Evolutionary conservation across 2,329 filamentous ascomycete species (phyloP).

Genomic region (Diaporthe nobilis): DNA sequence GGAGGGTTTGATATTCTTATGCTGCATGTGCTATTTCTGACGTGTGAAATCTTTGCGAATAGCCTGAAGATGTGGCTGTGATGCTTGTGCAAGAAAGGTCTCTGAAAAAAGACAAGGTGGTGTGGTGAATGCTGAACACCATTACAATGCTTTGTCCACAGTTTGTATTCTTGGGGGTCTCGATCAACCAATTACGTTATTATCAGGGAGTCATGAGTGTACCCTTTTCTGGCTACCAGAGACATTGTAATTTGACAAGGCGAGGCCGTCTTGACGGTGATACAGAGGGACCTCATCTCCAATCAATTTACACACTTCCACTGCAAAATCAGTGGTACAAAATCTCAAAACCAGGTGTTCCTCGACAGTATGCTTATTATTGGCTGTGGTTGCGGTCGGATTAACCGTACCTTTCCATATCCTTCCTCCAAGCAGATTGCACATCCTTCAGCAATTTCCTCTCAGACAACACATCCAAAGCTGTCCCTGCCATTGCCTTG

Average conservation of each 20-base stretch:
- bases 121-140: too few species aligned
- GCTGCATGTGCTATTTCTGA: not conserved
- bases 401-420: slow-evolving; percentile 43
- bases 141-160: accelerated
- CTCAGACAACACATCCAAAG: slow-evolving; percentile 60
- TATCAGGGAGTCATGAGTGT: too few species aligned
- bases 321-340: not conserved
- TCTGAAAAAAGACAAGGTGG: too few species aligned
- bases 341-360: not conserved
- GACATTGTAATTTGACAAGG: too few species aligned
- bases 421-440: slow-evolving; percentile 56
- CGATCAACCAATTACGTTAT: too few species aligned
- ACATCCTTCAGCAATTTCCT: slow-evolving; percentile 58
- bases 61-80: too few species aligned
- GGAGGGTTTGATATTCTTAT: not conserved
- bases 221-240: too few species aligned
- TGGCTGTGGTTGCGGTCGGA: accelerated
- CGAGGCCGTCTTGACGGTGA: too few species aligned
- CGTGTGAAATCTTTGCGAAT: not conserved
- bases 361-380: too few species aligned
- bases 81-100: too few species aligned
- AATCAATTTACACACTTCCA: not conserved
- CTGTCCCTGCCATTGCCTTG: slow-evolving; percentile 63
- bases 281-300: too few species aligned
- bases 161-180: too few species aligned